These are phyloP conservation scores for Pythium brachiatum DNA, from an alignment of 352 stramenopile genomes.

Conservation along the genomic window DNA sequence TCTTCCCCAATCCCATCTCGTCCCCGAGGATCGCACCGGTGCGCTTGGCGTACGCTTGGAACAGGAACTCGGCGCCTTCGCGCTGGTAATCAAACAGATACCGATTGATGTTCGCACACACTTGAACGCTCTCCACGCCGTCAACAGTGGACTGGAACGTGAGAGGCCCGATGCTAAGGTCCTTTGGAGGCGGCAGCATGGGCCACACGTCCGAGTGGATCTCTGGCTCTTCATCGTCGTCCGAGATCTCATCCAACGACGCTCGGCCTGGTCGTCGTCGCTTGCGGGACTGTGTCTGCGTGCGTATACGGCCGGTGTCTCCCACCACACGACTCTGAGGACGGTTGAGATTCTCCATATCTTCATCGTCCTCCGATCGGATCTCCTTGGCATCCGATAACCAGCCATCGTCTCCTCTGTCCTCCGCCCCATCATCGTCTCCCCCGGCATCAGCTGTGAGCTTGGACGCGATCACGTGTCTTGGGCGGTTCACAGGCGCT, in stretches of 20 bases:
- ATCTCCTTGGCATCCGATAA: constrained; percentile 61
- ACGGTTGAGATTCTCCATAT: neutral
- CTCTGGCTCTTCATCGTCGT: constrained; percentile 30
- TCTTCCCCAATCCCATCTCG: constrained; percentile 97
- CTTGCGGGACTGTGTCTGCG: neutral
- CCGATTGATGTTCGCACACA: constrained; percentile 71
- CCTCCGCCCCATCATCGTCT: constrained; percentile 24
- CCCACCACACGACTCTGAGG: neutral
- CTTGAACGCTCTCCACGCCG: constrained; percentile 26
- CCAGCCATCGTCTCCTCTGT: constrained; percentile 39
- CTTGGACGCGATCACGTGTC: constrained; percentile 42
- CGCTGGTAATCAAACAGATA: constrained; percentile 79
- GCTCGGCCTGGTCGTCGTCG: constrained; percentile 1
- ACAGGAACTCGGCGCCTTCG: constrained; percentile 66
- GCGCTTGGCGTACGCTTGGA: constrained; percentile 42
- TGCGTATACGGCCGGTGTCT: neutral
- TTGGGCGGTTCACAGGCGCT: constrained; percentile 26
- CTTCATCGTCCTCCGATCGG: constrained; percentile 18
- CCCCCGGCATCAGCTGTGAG: constrained; percentile 19
- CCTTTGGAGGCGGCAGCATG: constrained; percentile 41
- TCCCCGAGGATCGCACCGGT: constrained; percentile 95
- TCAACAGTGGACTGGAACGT: constrained; percentile 26
- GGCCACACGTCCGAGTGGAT: constrained; percentile 42
- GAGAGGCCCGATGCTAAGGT: constrained; percentile 40
- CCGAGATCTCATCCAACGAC: constrained; percentile 5